Evolutionary conservation across 495 filamentous ascomycete species (phyloP).

Genomic region (Cairneyella variabilis): DNA sequence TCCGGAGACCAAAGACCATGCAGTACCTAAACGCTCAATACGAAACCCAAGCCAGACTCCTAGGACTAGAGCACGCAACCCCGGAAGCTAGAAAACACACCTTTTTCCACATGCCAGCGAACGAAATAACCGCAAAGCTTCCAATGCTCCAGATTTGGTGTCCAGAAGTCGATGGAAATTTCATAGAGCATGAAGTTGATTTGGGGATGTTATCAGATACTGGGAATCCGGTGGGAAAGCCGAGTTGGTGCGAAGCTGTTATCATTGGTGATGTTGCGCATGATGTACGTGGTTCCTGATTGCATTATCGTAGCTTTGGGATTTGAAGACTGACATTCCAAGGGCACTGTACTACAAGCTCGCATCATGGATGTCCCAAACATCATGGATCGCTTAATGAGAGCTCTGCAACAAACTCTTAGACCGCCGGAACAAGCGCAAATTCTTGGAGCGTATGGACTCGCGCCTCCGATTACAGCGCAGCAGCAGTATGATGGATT

Average conservation of each 20-base stretch:
- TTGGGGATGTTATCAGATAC: conserved; percentile 6
- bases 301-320: neutral
- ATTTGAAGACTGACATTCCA: neutral
- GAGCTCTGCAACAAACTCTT: neutral
- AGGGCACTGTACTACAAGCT: conserved; percentile 10
- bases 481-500: conserved; percentile 1
- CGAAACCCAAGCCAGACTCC: neutral
- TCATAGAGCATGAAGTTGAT: conserved; percentile 6
- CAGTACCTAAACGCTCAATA: conserved; percentile 11
- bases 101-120: neutral
- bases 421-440: neutral
- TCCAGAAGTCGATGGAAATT: conserved; percentile 13
- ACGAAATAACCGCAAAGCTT: neutral
- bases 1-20: conserved; percentile 10
- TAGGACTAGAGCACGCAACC: neutral
- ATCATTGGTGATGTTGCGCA: conserved; percentile 11
- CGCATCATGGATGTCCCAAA: conserved; percentile 9
- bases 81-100: neutral
- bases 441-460: neutral
- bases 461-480: neutral
- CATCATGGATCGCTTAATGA: neutral
- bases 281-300: conserved; percentile 11
- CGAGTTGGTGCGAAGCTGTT: conserved; percentile 14
- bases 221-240: conserved; percentile 1
- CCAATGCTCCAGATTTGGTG: conserved; percentile 13